Conservation (phyloP, 495 filamentous ascomycete species). For the Xanthoparmelia taractica region DNA sequence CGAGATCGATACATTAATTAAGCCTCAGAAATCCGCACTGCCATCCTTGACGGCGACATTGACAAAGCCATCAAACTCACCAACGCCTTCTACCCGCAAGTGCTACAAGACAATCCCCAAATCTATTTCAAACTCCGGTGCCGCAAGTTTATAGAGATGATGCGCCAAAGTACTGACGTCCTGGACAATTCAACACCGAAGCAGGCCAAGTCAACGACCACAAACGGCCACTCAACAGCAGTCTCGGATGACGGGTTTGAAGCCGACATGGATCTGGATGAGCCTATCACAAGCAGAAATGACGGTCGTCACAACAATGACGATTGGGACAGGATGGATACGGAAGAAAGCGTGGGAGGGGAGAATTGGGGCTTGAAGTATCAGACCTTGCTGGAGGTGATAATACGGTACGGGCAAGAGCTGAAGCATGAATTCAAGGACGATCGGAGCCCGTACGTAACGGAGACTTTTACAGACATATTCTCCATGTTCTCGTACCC, state of each 20-base stretch:
- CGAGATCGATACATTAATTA: slow-evolving; percentile 19
- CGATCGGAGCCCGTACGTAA: slow-evolving; percentile 58
- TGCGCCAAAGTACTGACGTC: slow-evolving; percentile 68
- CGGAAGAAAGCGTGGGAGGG: slow-evolving; percentile 34
- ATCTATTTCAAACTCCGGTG: slow-evolving; percentile 88
- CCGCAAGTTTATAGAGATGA: slow-evolving; percentile 94
- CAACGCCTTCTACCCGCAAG: slow-evolving; percentile 66
- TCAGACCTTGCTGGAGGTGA: slow-evolving; percentile 53
- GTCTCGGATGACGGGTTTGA: slow-evolving; percentile 49
- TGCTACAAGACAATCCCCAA: slow-evolving; percentile 75
- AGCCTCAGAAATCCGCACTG: slow-evolving; percentile 65
- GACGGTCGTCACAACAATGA: slow-evolving; percentile 29
- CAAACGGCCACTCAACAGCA: slow-evolving; percentile 28
- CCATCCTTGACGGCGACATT: slow-evolving; percentile 89
- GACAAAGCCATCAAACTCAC: slow-evolving; percentile 82
- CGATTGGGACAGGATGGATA: slow-evolving; percentile 49
- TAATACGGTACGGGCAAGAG: slow-evolving; percentile 72
- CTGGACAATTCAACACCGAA: slow-evolving; percentile 36
- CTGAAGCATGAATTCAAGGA: slow-evolving; percentile 67
- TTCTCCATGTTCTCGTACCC: slow-evolving; percentile 84
- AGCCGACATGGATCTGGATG: slow-evolving; percentile 79
- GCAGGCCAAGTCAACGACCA: slow-evolving; percentile 32
- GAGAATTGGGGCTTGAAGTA: slow-evolving; percentile 36
- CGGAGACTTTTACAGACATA: slow-evolving; percentile 71
- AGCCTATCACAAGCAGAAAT: slow-evolving; percentile 38